These are phyloP conservation scores for Termitomyces sp. DNA, from an alignment of 768 basidiomycete species.

Conservation along the genomic window DNA sequence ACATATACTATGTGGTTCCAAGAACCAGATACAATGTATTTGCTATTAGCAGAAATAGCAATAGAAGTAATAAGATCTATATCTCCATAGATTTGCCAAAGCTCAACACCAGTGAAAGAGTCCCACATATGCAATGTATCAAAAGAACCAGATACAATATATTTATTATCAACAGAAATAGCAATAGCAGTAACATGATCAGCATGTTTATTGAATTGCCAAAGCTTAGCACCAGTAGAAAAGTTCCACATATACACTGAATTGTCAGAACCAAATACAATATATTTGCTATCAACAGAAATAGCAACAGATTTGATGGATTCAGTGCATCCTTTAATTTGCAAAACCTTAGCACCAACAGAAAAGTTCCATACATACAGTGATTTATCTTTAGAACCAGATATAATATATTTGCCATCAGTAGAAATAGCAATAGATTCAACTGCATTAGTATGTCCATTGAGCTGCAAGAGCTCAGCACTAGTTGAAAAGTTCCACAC, in stretches of 20 bases:
- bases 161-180: background rate
- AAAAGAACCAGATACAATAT: background rate
- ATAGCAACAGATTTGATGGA: background rate
- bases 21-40: background rate
- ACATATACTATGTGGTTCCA: no score
- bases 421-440: background rate
- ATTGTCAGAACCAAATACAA: background rate
- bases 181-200: background rate
- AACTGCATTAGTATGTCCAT: background rate
- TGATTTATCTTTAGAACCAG: background rate
- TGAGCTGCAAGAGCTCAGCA: no score
- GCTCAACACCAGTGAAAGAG: background rate
- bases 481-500: background rate
- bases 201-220: background rate
- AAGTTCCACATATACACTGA: background rate
- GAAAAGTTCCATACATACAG: background rate
- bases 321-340: background rate
- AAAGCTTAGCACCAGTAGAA: background rate
- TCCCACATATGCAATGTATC: background rate
- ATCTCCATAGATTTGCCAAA: background rate
- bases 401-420: background rate
- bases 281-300: background rate
- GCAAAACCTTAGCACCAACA: background rate
- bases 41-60: background rate
- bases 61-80: background rate